Base-by-base conservation (phyloP, 1,284 basidiomycete species). In the Papiliotrema terrestris region DNA sequence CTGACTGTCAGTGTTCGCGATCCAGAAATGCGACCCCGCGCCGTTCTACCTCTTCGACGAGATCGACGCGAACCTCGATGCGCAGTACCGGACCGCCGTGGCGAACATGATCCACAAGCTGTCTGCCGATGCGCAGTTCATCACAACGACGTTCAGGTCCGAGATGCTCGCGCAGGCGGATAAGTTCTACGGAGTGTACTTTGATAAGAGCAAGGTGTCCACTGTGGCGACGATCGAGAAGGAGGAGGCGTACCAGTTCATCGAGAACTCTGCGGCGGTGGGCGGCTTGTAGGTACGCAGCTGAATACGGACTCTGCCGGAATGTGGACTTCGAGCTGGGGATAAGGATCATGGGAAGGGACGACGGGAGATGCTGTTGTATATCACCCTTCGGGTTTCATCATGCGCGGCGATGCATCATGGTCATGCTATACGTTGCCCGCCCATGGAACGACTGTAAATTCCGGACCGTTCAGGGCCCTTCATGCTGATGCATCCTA, bases 31-130 rank as follows among this genome's bases (percentile, higher is more conserved):
- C 74, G 96, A 99, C 71, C 96, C 96, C 1, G 96, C 96, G 0
- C 96, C 96, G 0, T 99, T 99, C 80, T 98, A 98, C 77, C 82
- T 99, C n/a, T 98, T 98, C 71, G 96, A 99, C 73, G 96, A 99
- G 86, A 98, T 98, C 69, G 95, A 98, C 68, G 95, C 95, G 49
- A 98, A 98, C 68, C 82, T 99, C 51, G 96, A 99, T 68, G 91
- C 95, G 5, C 92, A 98, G 78, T 97, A 98, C 63, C 88, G 95
- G 42, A 97, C 94, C 2, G 91, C 95, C 2, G 95, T 98, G 23
- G 93, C 95, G 29, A 83, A 86, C 8, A 98, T 98, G 94, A 98
- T 99, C 61, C 86, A 91, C 71, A 87, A 89, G 23, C 82, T 98
- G 17, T 83, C 92, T 0, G 80, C 84, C 5, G 86, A 84, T 1